These are phyloP conservation scores for Pulveroboletus sp. DNA, from an alignment of 768 basidiomycete genomes.

Conservation along the genomic window DNA sequence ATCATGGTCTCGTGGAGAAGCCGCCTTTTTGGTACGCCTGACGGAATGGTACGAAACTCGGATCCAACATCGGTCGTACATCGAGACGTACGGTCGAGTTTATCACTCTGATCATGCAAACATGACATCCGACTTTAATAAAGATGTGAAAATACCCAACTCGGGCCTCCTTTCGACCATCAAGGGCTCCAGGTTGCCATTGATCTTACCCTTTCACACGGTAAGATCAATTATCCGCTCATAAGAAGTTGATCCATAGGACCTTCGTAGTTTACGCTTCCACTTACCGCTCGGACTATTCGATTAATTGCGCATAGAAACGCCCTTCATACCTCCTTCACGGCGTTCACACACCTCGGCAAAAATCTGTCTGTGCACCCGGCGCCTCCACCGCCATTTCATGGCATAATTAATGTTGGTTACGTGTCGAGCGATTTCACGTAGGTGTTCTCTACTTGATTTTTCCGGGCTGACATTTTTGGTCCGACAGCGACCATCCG, in stretches of 20 bases:
- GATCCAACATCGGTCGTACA: slow-evolving; percentile 42
- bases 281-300: slow-evolving; percentile 37
- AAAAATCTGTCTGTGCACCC: slow-evolving; percentile 33
- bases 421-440: slow-evolving; percentile 48
- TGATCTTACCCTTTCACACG: slow-evolving; percentile 48
- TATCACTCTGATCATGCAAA: slow-evolving; percentile 15
- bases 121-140: slow-evolving; percentile 5
- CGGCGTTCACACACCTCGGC: slow-evolving; percentile 34
- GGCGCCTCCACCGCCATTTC: slow-evolving; percentile 39
- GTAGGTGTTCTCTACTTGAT: slow-evolving; percentile 23
- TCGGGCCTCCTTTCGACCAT: slow-evolving; percentile 22
- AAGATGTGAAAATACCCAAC: slow-evolving; percentile 14
- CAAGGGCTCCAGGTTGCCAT: slow-evolving; percentile 33
- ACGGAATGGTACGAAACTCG: slow-evolving; percentile 41
- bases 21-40: slow-evolving; percentile 42
- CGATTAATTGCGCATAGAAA: slow-evolving; percentile 47
- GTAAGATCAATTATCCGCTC: slow-evolving; percentile 24
- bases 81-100: slow-evolving; percentile 33
- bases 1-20: slow-evolving; percentile 33
- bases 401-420: slow-evolving; percentile 42
- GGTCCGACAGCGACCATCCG: slow-evolving; percentile 43
- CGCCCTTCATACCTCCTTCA: slow-evolving; percentile 43
- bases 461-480: background rate
- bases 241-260: background rate
- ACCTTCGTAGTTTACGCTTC: slow-evolving; percentile 42